Evolutionary conservation across 257 asterid species (phyloP).

Genomic region (Primulina eburnea): DNA sequence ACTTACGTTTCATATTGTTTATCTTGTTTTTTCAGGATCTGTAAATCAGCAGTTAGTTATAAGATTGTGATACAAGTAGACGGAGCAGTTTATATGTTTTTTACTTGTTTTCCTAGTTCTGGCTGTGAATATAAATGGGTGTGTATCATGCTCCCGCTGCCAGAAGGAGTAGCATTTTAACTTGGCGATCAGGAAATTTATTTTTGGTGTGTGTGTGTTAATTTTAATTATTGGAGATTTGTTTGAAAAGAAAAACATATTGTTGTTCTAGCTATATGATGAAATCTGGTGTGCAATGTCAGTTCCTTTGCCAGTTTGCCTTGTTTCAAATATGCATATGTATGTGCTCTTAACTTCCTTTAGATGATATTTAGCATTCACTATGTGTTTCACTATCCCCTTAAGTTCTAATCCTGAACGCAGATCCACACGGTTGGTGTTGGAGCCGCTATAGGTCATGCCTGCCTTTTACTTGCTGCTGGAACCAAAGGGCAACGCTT

Average conservation of each 20-base stretch:
- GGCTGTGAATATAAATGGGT: not conserved
- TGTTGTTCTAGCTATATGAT: constrained; percentile 10
- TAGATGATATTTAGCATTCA: not conserved
- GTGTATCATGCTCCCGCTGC: not conserved
- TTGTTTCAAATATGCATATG: not conserved
- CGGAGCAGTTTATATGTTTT: not conserved
- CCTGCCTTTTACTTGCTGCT: constrained; percentile 89
- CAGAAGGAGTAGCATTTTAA: not conserved
- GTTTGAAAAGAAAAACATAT: not conserved
- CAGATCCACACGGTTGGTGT: constrained; percentile 83
- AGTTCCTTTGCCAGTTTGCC: constrained; percentile 15
- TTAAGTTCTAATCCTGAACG: constrained; percentile 25
- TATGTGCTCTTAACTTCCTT: not conserved
- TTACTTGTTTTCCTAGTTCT: not conserved
- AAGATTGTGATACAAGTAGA: not conserved
- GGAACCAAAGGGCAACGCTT: constrained; percentile 86
- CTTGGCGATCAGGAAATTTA: not conserved
- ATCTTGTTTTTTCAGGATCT: not conserved
- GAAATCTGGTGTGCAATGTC: constrained; percentile 5
- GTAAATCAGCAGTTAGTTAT: not conserved
- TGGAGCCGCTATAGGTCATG: constrained; percentile 93
- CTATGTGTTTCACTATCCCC: not conserved
- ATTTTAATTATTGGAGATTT: not conserved
- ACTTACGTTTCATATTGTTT: not conserved
- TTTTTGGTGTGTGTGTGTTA: not conserved